Conservation (phyloP, 192 early-diverging fungal species). For the Nowakowskiella sp. region DNA sequence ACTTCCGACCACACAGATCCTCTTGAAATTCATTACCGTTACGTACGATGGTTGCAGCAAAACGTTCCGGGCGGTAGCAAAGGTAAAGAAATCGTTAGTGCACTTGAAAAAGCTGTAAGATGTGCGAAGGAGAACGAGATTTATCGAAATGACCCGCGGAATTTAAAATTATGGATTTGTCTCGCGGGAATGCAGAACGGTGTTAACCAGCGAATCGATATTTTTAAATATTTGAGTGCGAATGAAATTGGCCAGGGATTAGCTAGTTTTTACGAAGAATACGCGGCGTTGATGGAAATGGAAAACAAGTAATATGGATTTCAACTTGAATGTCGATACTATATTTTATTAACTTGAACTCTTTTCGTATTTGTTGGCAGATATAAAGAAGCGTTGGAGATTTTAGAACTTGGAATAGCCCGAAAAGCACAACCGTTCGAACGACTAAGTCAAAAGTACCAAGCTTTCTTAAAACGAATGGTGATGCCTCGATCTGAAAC, state of each 20-base stretch:
- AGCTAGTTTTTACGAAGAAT: constrained; percentile 70
- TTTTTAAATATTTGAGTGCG: constrained; percentile 65
- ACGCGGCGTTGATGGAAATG: constrained; percentile 53
- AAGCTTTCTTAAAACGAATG: constrained; percentile 50
- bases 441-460: constrained; percentile 46
- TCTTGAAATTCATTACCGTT: constrained; percentile 22
- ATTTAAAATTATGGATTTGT: constrained; percentile 56
- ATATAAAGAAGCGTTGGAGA: constrained; percentile 52
- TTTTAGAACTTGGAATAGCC: constrained; percentile 57
- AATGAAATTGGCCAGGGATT: constrained; percentile 63
- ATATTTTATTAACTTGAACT: constrained; percentile 17
- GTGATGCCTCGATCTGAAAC: constrained; percentile 7
- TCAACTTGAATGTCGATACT: not conserved
- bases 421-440: constrained; percentile 64
- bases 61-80: constrained; percentile 21
- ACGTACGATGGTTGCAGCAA: constrained; percentile 31
- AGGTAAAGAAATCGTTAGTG: constrained; percentile 3
- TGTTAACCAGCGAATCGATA: constrained; percentile 54
- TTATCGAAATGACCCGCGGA: constrained; percentile 40
- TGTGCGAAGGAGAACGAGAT: constrained; percentile 26
- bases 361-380: constrained; percentile 15
- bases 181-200: constrained; percentile 36
- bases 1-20: constrained; percentile 19
- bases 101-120: constrained; percentile 22
- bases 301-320: constrained; percentile 27